phyloP scores from a whole-genome alignment of 2,329 filamentous ascomycete genomes.

The Fusarium sp. region DNA sequence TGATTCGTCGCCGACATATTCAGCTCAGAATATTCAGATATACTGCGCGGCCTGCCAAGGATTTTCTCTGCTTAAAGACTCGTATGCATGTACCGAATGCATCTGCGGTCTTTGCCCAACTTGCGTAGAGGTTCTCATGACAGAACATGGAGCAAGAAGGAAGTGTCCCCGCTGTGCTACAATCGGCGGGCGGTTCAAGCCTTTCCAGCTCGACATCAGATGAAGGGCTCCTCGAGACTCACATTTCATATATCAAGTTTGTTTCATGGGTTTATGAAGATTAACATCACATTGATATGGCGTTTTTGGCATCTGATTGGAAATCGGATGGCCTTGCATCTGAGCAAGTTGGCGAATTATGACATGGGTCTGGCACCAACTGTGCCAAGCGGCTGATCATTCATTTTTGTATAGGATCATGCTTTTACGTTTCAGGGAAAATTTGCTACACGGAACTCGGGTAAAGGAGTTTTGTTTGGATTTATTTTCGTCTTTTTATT shows the following conservation, averaged over 20 bases:
- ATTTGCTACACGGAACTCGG: conserved; percentile 32
- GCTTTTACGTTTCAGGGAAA: conserved; percentile 24
- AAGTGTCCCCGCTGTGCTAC: conserved; percentile 83
- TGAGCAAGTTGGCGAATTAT: conserved; percentile 37
- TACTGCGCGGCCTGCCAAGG: conserved; percentile 90
- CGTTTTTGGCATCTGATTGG: conserved; percentile 41
- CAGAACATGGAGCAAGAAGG: conserved; percentile 76
- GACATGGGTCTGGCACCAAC: conserved; percentile 23
- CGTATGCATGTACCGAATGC: conserved; percentile 94
- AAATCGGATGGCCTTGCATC: conserved; percentile 36
- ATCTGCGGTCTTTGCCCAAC: conserved; percentile 91
- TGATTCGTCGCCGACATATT: conserved; percentile 77
- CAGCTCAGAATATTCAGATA: conserved; percentile 81
- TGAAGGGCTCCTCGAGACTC: conserved; percentile 52
- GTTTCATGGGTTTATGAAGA: conserved; percentile 20
- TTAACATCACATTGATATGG: conserved; percentile 40
- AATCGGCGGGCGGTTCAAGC: conserved; percentile 82
- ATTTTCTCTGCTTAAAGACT: conserved; percentile 79
- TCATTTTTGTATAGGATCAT: conserved; percentile 28
- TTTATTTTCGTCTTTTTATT: conserved; percentile 15
- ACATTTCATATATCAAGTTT: conserved; percentile 30
- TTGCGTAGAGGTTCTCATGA: conserved; percentile 83
- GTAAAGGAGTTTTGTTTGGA: conserved; percentile 42
- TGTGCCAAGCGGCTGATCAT: conserved; percentile 31
- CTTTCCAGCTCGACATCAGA: conserved; percentile 83